Evolutionary conservation across 345 rosid genomes (phyloP).

Genomic region (Sonneratia caseolaris): DNA sequence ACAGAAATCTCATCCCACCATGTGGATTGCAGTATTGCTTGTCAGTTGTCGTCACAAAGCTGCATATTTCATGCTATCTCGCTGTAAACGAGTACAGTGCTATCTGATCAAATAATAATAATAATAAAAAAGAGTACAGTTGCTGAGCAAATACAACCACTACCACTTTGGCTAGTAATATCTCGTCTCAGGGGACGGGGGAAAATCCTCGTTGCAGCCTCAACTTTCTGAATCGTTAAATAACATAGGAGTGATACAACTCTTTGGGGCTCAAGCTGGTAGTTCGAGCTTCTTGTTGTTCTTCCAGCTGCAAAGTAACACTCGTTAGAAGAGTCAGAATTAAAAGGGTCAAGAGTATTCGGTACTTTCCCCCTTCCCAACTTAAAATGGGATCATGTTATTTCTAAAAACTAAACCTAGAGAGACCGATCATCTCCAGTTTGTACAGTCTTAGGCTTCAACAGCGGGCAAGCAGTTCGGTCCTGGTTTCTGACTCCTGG

Average conservation of each 20-base stretch:
- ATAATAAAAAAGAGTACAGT: not conserved
- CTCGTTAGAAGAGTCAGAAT: not conserved
- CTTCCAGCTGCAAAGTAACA: slow-evolving; percentile 57
- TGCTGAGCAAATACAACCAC: not conserved
- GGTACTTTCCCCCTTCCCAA: not conserved
- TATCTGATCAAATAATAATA: too few relatives aligned
- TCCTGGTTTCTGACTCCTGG: not conserved
- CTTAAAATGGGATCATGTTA: not conserved
- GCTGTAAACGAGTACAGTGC: not conserved
- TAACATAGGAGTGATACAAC: not conserved
- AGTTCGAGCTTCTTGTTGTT: slow-evolving; percentile 76
- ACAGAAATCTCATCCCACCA: not conserved
- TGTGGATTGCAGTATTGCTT: not conserved
- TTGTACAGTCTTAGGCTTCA: not conserved
- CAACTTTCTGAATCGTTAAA: not conserved
- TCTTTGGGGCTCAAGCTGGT: slow-evolving; percentile 39
- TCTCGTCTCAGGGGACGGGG: not conserved
- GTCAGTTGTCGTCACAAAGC: not conserved
- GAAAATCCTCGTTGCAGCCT: not conserved
- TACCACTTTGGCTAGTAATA: not conserved
- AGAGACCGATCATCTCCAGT: not conserved
- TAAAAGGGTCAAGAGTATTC: not conserved
- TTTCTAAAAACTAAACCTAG: not conserved
- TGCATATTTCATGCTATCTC: not conserved
- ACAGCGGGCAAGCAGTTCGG: not conserved